These are phyloP conservation scores for Coffea humblotiana DNA, from an alignment of 305 asterid species.

Conservation along the genomic window DNA sequence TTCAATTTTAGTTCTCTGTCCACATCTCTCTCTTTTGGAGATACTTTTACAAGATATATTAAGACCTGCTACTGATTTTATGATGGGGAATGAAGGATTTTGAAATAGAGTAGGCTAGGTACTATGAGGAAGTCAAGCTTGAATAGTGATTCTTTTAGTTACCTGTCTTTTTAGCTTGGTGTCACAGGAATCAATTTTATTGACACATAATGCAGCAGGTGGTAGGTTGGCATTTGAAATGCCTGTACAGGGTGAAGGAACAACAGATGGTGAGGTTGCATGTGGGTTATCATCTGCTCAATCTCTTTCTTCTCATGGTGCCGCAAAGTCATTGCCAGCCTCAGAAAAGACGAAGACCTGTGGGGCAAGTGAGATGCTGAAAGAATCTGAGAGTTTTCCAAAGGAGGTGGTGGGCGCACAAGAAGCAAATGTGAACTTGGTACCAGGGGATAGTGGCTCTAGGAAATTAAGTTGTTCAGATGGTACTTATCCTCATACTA, in stretches of 20 bases:
- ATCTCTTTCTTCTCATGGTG: conserved; percentile 12
- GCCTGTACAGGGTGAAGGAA: background rate
- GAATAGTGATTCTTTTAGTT: background rate
- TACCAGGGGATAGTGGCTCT: conserved; percentile 6
- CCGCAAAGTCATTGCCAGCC: conserved; percentile 29
- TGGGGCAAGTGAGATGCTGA: conserved; percentile 6
- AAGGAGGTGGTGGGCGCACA: conserved; percentile 14
- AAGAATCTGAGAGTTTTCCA: background rate
- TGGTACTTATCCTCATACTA: conserved; percentile 7
- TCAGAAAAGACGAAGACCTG: conserved; percentile 24
- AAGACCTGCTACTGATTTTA: background rate
- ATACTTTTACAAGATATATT: too few species aligned
- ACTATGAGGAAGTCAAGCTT: background rate
- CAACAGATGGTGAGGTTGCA: conserved; percentile 1
- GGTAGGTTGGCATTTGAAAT: background rate
- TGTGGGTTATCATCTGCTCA: conserved; percentile 11
- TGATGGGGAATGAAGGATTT: background rate
- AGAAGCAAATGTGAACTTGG: conserved; percentile 13
- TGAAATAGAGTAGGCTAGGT: background rate
- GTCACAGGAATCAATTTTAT: background rate
- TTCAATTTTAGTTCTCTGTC: background rate
- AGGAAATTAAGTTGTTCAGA: conserved; percentile 4
- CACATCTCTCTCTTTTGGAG: background rate
- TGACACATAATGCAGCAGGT: conserved; percentile 9
- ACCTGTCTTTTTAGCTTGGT: background rate